Percentiles rank a stretch among this genome's conserved stretches.
These are phyloP conservation scores for Heterotrichella gracilis DNA, from an alignment of 352 stramenopile genomes.

Conservation along the genomic window DNA sequence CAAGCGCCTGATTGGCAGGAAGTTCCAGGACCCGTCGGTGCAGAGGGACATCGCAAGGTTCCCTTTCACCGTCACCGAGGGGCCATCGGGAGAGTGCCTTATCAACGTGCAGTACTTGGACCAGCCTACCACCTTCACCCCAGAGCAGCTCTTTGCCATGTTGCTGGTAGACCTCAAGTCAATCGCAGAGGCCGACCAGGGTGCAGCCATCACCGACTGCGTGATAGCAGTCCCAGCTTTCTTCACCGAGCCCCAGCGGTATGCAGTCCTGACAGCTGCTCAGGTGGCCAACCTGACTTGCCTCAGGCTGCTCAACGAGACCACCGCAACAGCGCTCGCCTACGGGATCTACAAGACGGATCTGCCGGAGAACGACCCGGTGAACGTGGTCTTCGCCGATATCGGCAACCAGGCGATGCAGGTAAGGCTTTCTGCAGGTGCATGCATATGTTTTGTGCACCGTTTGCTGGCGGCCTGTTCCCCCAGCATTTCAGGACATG, in stretches of 20 bases:
- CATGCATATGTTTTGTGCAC: too few relatives aligned
- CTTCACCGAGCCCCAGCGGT: slow-evolving; percentile 80
- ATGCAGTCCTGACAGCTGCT: slow-evolving; percentile 53
- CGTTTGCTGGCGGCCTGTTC: too few relatives aligned
- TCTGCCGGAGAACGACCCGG: slow-evolving; percentile 54
- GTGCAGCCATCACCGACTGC: slow-evolving; percentile 33
- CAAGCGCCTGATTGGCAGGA: slow-evolving; percentile 75
- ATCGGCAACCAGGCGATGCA: too few relatives aligned
- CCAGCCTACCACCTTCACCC: slow-evolving; percentile 45
- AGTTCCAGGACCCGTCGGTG: slow-evolving; percentile 69
- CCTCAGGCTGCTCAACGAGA: slow-evolving; percentile 84
- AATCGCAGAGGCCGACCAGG: slow-evolving; percentile 60
- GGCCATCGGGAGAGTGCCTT: slow-evolving; percentile 40
- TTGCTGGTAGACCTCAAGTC: slow-evolving; percentile 75
- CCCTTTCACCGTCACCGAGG: slow-evolving; percentile 51
- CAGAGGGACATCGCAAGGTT: slow-evolving; percentile 59
- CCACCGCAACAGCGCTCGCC: slow-evolving; percentile 59
- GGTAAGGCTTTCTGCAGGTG: too few relatives aligned
- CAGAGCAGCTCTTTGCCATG: slow-evolving; percentile 77
- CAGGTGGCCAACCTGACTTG: slow-evolving; percentile 73
- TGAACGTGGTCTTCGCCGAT: slow-evolving; percentile 95
- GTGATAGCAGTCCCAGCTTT: slow-evolving; percentile 47
- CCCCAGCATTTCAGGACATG: too few relatives aligned
- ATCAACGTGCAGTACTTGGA: slow-evolving; percentile 63
- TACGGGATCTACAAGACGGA: slow-evolving; percentile 82